Conservation (phyloP, 371 early-diverging fungal genomes). For the Mortierella polycephala region DNA sequence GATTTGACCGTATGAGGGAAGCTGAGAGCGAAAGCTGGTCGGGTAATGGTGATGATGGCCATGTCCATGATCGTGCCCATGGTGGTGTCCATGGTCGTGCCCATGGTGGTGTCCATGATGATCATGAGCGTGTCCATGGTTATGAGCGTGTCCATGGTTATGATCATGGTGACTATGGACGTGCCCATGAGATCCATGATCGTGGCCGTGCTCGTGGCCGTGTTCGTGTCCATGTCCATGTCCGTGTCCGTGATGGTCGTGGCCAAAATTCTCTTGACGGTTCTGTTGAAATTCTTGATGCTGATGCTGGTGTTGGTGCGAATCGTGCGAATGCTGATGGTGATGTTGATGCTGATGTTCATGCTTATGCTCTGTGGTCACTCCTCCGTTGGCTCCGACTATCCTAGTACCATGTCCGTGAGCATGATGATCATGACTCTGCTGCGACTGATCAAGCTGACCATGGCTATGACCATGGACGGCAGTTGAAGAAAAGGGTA, state of each 20-base stretch:
- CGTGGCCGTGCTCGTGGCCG: slow-evolving; percentile 4
- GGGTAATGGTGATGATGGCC: slow-evolving; percentile 34
- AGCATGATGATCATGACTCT: slow-evolving; percentile 7
- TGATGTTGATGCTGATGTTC: slow-evolving; percentile 23
- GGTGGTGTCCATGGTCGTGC: slow-evolving; percentile 30
- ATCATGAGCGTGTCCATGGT: slow-evolving; percentile 11
- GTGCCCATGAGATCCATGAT: slow-evolving; percentile 11
- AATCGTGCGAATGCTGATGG: slow-evolving; percentile 30
- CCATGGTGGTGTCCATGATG: slow-evolving; percentile 22
- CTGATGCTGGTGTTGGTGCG: slow-evolving; percentile 16
- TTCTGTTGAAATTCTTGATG: slow-evolving; percentile 12
- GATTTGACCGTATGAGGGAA: slow-evolving; percentile 57
- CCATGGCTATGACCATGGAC: slow-evolving; percentile 12
- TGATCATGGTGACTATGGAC: slow-evolving; percentile 8
- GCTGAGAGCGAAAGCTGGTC: slow-evolving; percentile 51
- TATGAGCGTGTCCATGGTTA: slow-evolving; percentile 33
- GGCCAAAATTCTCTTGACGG: not conserved
- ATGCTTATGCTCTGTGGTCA: slow-evolving; percentile 12
- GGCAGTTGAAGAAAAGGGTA: slow-evolving; percentile 41
- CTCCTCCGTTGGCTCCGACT: slow-evolving; percentile 9
- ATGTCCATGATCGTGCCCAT: slow-evolving; percentile 40
- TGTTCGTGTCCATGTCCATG: slow-evolving; percentile 17
- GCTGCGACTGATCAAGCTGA: slow-evolving; percentile 14
- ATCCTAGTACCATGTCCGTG: slow-evolving; percentile 34
- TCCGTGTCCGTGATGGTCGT: slow-evolving; percentile 16